These are phyloP conservation scores for Fusarium verticillioides DNA, from an alignment of 2,329 filamentous ascomycete species.

Conservation along the genomic window DNA sequence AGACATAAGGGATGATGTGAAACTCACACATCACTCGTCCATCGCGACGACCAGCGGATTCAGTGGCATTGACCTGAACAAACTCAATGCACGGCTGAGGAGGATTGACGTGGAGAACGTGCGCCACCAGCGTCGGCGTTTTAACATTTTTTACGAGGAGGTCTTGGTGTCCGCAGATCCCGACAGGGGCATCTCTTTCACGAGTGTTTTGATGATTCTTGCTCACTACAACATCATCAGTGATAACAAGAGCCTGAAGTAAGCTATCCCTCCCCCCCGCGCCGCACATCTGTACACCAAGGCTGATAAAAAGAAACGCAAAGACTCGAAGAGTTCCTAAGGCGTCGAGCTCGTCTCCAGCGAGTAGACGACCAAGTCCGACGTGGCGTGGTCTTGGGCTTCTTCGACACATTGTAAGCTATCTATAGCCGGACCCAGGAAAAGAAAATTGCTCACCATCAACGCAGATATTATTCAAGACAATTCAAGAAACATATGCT, in stretches of 20 bases:
- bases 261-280: conserved; percentile 42
- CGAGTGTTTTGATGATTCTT: conserved; percentile 90
- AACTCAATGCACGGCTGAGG: conserved; percentile 77
- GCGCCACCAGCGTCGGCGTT: conserved; percentile 77
- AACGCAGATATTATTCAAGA: conserved; percentile 78
- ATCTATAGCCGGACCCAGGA: neutral
- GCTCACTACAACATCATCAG: conserved; percentile 99
- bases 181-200: conserved; percentile 90
- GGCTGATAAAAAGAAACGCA: conserved; percentile 43
- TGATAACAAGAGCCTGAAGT: conserved; percentile 93
- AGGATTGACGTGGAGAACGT: conserved; percentile 81
- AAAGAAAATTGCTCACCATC: conserved; percentile 9
- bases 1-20: conserved; percentile 73
- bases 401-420: conserved; percentile 88
- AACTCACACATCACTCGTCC: conserved; percentile 64
- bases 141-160: conserved; percentile 98
- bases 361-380: conserved; percentile 95
- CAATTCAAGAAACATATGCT: conserved; percentile 82
- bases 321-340: conserved; percentile 92
- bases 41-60: conserved; percentile 63
- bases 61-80: conserved; percentile 76
- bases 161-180: conserved; percentile 93
- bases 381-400: conserved; percentile 88
- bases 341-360: conserved; percentile 88
- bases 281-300: neutral